Percentiles rank a stretch among this genome's conserved stretches.
Evolutionary conservation across 768 basidiomycete species (phyloP).

Genomic region (Clitopilus hobsonii): DNA sequence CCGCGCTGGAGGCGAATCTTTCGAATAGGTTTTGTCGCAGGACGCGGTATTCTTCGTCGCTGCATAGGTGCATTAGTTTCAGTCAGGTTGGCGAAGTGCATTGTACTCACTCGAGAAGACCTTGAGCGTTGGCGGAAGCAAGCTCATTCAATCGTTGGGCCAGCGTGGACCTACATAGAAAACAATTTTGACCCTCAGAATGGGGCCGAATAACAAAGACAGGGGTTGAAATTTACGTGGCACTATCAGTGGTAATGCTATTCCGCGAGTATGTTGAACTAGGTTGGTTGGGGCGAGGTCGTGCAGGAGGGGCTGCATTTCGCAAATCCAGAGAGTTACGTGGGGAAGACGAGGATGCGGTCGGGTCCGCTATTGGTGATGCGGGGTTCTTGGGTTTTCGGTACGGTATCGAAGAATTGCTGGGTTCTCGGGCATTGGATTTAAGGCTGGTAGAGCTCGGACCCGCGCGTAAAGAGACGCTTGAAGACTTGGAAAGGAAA

Average conservation of each 20-base stretch:
- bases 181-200: neutral
- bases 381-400: neutral
- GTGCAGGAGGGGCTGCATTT: neutral
- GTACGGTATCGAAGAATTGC: neutral
- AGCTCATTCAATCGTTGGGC: constrained; percentile 81
- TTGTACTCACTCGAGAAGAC: constrained; percentile 60
- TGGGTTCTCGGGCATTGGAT: neutral
- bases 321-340: constrained; percentile 1
- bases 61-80: constrained; percentile 19
- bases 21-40: constrained; percentile 84
- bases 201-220: neutral
- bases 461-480: constrained; percentile 13
- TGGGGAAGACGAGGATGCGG: constrained; percentile 14
- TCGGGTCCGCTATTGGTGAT: constrained; percentile 6
- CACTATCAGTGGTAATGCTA: constrained; percentile 32
- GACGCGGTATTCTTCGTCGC: constrained; percentile 83
- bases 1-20: constrained; percentile 56
- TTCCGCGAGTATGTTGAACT: neutral
- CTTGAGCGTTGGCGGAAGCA: constrained; percentile 75
- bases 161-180: constrained; percentile 53
- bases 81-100: neutral
- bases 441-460: constrained; percentile 5
- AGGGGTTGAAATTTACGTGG: constrained; percentile 42
- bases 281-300: neutral
- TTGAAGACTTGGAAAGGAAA: constrained; percentile 18